These are phyloP conservation scores for Candida nanaspora DNA, from an alignment of 805 yeast species.

Conservation along the genomic window DNA sequence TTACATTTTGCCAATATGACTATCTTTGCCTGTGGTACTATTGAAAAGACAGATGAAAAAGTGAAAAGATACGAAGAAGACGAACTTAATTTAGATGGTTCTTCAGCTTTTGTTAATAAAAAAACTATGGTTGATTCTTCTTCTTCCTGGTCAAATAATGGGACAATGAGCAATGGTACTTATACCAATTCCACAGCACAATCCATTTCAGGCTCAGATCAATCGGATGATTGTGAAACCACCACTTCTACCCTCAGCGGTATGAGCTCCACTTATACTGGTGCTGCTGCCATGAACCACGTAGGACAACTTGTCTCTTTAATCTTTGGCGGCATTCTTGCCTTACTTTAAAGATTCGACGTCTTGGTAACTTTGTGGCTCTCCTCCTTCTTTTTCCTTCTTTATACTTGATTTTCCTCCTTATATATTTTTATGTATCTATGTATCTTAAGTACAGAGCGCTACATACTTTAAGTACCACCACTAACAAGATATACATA, in stretches of 20 bases:
- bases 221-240: neutral
- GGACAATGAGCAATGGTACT: neutral
- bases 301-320: conserved; percentile 12
- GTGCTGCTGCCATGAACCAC: conserved; percentile 6
- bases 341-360: conserved; percentile 15
- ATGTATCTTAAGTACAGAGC: no score
- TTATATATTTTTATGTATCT: no score
- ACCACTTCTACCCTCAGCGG: conserved; percentile 4
- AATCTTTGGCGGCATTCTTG: conserved; percentile 19
- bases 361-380: no score
- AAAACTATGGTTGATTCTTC: neutral
- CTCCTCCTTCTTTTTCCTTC: neutral
- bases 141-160: no score
- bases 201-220: neutral
- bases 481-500: neutral
- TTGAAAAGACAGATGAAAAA: conserved; percentile 27
- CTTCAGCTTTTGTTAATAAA: conserved; percentile 6
- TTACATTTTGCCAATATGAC: conserved; percentile 50
- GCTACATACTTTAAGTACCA: no score
- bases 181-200: neutral
- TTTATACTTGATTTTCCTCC: neutral
- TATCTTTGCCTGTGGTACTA: conserved; percentile 58
- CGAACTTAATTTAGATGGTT: conserved; percentile 1
- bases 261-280: conserved; percentile 4
- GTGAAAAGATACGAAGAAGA: conserved; percentile 18